These are phyloP conservation scores for Ascomycota sp. DNA, from an alignment of 2,329 filamentous ascomycete species.

Conservation along the genomic window DNA sequence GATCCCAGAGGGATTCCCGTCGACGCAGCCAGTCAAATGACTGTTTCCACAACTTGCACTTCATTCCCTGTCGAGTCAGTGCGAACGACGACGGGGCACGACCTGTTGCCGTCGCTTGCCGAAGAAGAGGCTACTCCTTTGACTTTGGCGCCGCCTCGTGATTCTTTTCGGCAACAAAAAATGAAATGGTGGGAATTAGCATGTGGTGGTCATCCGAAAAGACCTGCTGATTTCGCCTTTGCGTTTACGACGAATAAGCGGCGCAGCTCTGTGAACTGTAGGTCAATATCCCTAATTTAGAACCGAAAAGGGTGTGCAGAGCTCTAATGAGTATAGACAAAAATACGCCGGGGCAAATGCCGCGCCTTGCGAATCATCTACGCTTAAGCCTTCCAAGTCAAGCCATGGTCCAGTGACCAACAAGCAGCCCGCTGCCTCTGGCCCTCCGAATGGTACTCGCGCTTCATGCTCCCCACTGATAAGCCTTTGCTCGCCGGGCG, in stretches of 20 bases:
- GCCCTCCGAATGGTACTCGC: too few relatives aligned
- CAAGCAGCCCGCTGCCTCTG: too few relatives aligned
- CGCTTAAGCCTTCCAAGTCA: too few relatives aligned
- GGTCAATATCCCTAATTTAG: neutral
- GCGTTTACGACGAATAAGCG: slow-evolving; percentile 5
- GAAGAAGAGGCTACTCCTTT: neutral
- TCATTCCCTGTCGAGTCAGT: slow-evolving; percentile 12
- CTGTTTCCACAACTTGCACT: slow-evolving; percentile 15
- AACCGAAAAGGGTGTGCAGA: slow-evolving; percentile 2
- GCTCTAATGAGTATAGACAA: slow-evolving; percentile 7
- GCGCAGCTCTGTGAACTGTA: neutral
- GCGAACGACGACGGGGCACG: slow-evolving; percentile 4
- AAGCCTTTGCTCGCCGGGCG: too few relatives aligned
- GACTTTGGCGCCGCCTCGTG: slow-evolving; percentile 2
- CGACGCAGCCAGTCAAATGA: slow-evolving; percentile 25
- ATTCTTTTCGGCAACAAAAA: slow-evolving; percentile 1
- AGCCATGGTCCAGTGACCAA: too few relatives aligned
- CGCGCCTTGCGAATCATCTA: too few relatives aligned
- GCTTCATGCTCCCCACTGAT: too few relatives aligned
- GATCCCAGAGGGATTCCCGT: slow-evolving; percentile 23
- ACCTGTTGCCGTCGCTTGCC: neutral
- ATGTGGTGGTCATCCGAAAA: slow-evolving; percentile 2
- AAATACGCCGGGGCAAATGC: slow-evolving; percentile 2
- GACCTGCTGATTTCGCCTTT: neutral
- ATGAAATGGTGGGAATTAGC: neutral